Evolutionary conservation across 2,329 filamentous ascomycete genomes (phyloP).

Genomic region (Colletotrichum costaricense): DNA sequence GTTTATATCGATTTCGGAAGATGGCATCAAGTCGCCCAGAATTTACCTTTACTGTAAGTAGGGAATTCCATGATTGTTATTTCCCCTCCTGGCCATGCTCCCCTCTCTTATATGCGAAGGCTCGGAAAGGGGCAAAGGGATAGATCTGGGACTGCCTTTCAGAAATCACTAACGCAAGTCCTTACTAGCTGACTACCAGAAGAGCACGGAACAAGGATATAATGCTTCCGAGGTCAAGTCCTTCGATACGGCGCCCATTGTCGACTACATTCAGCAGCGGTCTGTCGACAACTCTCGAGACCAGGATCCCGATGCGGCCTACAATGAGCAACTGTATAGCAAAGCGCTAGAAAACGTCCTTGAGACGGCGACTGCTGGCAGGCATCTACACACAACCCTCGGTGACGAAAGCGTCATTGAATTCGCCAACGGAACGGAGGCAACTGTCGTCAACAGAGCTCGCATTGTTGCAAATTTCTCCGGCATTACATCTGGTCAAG

Average conservation of each 20-base stretch:
- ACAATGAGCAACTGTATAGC: conserved; percentile 33
- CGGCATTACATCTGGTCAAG: conserved; percentile 20
- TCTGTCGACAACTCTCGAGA: conserved; percentile 27
- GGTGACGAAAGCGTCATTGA: conserved; percentile 29
- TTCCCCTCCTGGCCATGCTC: too few species aligned
- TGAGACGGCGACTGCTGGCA: background rate
- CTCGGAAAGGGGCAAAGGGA: too few species aligned
- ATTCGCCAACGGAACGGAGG: conserved; percentile 32
- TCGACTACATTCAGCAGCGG: conserved; percentile 32
- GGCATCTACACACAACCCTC: conserved; percentile 18
- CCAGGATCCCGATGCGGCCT: conserved; percentile 38
- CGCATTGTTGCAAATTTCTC: conserved; percentile 22
- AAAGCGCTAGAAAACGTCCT: conserved; percentile 17
- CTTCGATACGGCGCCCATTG: conserved; percentile 16
- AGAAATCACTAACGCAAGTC: background rate
- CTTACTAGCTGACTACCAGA: conserved; percentile 22
- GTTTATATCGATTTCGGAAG: conserved; percentile 37
- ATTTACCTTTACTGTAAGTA: conserved; percentile 31
- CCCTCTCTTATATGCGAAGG: rapidly evolving
- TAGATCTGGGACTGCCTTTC: too few species aligned
- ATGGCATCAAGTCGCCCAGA: conserved; percentile 28
- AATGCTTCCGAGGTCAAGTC: conserved; percentile 15
- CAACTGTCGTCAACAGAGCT: conserved; percentile 25
- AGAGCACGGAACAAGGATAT: conserved; percentile 16
- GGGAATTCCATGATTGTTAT: too few species aligned